Evolutionary conservation across 2,329 filamentous ascomycete species (phyloP).

Genomic region (Xylariaceae sp.): DNA sequence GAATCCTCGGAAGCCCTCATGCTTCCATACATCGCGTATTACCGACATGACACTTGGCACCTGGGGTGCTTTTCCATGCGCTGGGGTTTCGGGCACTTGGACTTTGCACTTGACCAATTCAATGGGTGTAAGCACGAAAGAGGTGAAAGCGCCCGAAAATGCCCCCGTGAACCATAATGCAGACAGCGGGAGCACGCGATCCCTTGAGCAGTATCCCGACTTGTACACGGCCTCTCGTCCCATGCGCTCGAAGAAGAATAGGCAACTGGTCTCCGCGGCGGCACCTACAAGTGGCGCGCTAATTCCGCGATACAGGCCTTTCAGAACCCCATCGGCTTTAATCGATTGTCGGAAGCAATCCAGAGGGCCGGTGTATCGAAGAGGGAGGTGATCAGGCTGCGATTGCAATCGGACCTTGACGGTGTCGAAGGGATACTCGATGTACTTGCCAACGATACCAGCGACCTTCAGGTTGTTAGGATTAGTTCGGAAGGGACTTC

Average conservation of each 20-base stretch:
- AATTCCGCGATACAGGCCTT: conserved; percentile 84
- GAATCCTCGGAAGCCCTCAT: conserved; percentile 80
- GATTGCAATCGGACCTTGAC: conserved; percentile 96
- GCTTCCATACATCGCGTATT: conserved; percentile 73
- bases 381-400: conserved; percentile 79
- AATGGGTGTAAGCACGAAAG: conserved; percentile 86
- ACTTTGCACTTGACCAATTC: conserved; percentile 99
- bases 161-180: conserved; percentile 78
- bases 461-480: conserved; percentile 53
- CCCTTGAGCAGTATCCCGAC: conserved; percentile 42
- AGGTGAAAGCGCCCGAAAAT: conserved; percentile 83
- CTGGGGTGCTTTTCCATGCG: conserved; percentile 36
- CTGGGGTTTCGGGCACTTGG: conserved; percentile 61
- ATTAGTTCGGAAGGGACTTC: too few relatives aligned
- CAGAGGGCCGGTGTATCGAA: conserved; percentile 78
- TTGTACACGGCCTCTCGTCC: conserved; percentile 63
- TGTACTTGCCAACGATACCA: conserved; percentile 87
- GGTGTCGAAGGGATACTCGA: conserved; percentile 98
- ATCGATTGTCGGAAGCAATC: conserved; percentile 93
- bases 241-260: conserved; percentile 87
- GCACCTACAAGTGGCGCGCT: conserved; percentile 87
- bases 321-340: conserved; percentile 66
- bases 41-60: conserved; percentile 64
- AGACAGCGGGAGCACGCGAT: conserved; percentile 64
- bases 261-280: conserved; percentile 83